These are phyloP conservation scores for Penicillium taxi DNA, from an alignment of 495 filamentous ascomycete species.

Conservation along the genomic window DNA sequence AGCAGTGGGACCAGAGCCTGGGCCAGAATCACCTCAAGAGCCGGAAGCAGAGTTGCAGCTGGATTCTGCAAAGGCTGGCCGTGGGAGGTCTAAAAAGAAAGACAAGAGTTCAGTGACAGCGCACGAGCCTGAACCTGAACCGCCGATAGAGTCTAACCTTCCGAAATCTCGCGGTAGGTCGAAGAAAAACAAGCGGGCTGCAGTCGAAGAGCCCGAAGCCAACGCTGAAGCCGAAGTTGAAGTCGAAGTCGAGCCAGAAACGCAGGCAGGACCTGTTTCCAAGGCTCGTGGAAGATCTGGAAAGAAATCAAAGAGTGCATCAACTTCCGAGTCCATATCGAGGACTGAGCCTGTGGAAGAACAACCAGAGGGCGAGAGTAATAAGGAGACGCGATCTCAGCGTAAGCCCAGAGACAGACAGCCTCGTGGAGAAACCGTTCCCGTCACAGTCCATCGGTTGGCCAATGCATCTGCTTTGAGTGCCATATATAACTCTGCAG, in stretches of 20 bases:
- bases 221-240: background rate
- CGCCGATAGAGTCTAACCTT: conserved; percentile 1
- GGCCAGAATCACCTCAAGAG: conserved; percentile 1
- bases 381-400: conserved; percentile 4
- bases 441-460: conserved; percentile 40
- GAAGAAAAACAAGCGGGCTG: conserved; percentile 10
- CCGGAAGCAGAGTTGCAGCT: conserved; percentile 1
- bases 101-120: background rate
- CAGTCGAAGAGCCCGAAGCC: conserved; percentile 6
- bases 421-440: conserved; percentile 37
- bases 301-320: conserved; percentile 9
- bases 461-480: conserved; percentile 28
- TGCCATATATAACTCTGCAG: conserved; percentile 10
- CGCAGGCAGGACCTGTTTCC: conserved; percentile 1
- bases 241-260: conserved; percentile 6
- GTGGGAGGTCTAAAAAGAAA: conserved; percentile 2
- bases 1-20: background rate
- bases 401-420: conserved; percentile 24
- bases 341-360: too few species aligned
- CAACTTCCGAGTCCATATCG: conserved; percentile 7
- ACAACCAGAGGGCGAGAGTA: conserved; percentile 9
- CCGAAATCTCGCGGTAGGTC: conserved; percentile 15
- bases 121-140: conserved; percentile 6
- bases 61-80: conserved; percentile 4
- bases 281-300: conserved; percentile 13